Conservation (phyloP, 2,329 filamentous ascomycete genomes). For the Neurospora sp. region DNA sequence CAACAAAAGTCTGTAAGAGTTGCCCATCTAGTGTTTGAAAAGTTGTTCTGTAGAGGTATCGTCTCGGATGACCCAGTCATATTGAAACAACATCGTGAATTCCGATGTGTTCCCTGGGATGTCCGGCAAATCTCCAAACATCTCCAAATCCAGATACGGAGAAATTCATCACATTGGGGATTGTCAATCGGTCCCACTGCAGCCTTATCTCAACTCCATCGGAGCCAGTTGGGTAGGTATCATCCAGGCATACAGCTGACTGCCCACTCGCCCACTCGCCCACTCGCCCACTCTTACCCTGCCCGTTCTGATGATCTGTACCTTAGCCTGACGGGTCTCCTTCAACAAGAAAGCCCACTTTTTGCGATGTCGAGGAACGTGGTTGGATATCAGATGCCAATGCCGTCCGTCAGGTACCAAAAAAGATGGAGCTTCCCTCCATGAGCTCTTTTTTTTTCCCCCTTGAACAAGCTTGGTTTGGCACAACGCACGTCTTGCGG, state of each 20-base stretch:
- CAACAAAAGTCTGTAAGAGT: background rate
- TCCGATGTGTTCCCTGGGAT: background rate
- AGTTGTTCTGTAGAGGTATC: background rate
- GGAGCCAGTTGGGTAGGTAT: background rate
- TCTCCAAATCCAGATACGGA: background rate
- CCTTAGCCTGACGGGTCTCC: background rate
- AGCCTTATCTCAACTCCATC: background rate
- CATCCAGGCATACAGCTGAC: background rate
- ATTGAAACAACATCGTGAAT: background rate
- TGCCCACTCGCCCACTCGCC: background rate
- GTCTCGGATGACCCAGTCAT: background rate
- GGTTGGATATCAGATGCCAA: background rate
- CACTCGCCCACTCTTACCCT: background rate
- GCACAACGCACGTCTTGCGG: background rate
- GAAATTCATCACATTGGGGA: background rate
- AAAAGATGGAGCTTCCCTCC: background rate
- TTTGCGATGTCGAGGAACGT: background rate
- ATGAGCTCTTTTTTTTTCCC: background rate
- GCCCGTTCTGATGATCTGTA: background rate
- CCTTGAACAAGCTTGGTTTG: background rate
- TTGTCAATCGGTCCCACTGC: background rate
- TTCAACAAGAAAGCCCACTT: background rate
- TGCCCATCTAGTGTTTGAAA: background rate
- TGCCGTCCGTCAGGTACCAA: background rate
- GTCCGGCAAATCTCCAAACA: background rate